Evolutionary conservation across 441 rosid genomes (phyloP), one percentile per base, ranked within the genome.

Genomic region (Pelargonium cotyledonis): DNA sequence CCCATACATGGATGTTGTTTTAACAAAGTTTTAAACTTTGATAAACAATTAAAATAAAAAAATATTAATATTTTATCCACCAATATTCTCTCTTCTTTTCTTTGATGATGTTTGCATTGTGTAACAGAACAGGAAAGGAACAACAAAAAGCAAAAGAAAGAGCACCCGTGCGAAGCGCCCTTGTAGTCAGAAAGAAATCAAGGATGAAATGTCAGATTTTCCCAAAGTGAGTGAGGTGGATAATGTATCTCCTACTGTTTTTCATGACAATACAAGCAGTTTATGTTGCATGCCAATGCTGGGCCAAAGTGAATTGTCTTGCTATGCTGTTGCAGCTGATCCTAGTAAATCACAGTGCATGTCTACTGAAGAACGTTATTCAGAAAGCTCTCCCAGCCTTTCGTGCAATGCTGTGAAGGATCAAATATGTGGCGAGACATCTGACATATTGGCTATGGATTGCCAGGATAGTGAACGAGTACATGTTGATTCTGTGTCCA

Each of bases 301-400:
- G 65, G 83, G 72, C 80, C 84, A 68, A 80, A 76, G 83, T 83
- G 87, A 83, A 80, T 70, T 70, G 72, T 77, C 74, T 78, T 80
- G 55, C 70, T 74, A 70, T 85, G 81, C 85, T 83, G 82, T 77
- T 86, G 84, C 85, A 78, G 89, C 64, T 73, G 83, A 78, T 77
- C 69, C 62, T 65, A 66, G 65, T 63, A 79, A 73, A 72, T 58
- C 72, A 16, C 46, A 38, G 26, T 63, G 60, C 79, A 66, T 43
- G 29, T 43, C 46, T 49, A 65, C 47, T 66, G 78, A 74, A 64
- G 73, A 43, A 74, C 71, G 66, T 49, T 76, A 68, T 65, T 78
- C 74, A 23, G 65, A 72, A 41, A 66, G 74, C 63, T 65, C 75
- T 26, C 66, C 78, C 69, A 69, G 60, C 31, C 65, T 65, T 57